Conservation (phyloP, 805 yeast genomes). For the Schizosaccharomyces japonicus region DNA sequence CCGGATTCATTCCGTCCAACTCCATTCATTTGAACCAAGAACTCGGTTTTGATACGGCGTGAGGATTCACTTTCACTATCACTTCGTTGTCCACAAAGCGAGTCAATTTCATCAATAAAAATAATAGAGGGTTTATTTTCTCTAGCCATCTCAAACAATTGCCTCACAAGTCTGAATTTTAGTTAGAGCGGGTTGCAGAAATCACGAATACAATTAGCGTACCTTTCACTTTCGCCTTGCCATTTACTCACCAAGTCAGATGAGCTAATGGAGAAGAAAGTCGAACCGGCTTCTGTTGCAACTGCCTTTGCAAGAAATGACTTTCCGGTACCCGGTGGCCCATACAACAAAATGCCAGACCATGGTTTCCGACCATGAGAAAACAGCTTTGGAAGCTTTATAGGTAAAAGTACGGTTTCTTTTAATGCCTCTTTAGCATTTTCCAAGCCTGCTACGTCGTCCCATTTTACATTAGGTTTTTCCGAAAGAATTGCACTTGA, state of each 20-base stretch:
- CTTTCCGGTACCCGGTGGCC: constrained; percentile 96
- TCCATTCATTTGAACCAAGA: constrained; percentile 95
- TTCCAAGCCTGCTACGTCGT: constrained; percentile 87
- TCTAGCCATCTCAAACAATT: constrained; percentile 82
- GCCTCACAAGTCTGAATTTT: constrained; percentile 50
- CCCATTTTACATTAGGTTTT: constrained; percentile 82
- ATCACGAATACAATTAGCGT: background rate
- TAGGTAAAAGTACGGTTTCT: constrained; percentile 92
- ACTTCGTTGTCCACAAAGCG: constrained; percentile 91
- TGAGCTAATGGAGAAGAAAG: constrained; percentile 88
- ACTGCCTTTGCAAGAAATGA: constrained; percentile 93
- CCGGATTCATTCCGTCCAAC: constrained; percentile 88
- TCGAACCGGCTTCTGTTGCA: constrained; percentile 93
- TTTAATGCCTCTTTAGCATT: constrained; percentile 87
- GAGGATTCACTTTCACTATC: constrained; percentile 95
- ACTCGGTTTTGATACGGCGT: constrained; percentile 83
- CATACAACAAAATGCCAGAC: constrained; percentile 66
- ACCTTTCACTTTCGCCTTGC: constrained; percentile 91
- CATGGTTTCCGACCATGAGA: constrained; percentile 87
- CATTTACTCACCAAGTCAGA: constrained; percentile 90
- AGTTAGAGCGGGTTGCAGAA: background rate
- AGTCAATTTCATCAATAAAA: constrained; percentile 94
- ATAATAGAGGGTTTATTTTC: constrained; percentile 89
- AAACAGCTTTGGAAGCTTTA: constrained; percentile 82
- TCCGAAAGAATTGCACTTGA: constrained; percentile 73